A percentile compares a stretch with the other conserved stretches of the same genome.
Evolutionary conservation across 306 rosid species (phyloP).

Genomic region (Psophocarpus tetragonolobus): DNA sequence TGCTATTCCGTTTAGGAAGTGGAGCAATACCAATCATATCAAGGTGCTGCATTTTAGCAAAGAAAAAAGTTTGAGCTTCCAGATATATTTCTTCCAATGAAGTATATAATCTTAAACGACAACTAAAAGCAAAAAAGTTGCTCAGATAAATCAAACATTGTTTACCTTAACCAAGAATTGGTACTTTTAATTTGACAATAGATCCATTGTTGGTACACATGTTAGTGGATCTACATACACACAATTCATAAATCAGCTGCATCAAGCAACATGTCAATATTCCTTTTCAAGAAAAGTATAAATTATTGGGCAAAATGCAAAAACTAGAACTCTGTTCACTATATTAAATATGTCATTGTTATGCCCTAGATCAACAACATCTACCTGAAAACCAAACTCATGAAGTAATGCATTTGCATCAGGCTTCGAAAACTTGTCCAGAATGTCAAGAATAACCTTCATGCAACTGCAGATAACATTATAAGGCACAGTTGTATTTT

Average conservation of each 20-base stretch:
- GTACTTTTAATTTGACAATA: slow-evolving; percentile 75
- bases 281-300: slow-evolving; percentile 5
- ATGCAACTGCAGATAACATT: slow-evolving; percentile 72
- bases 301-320: neutral
- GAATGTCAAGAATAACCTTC: slow-evolving; percentile 88
- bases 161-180: slow-evolving; percentile 85
- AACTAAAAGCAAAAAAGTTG: slow-evolving; percentile 2
- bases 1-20: too few species aligned
- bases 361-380: slow-evolving; percentile 28
- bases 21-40: too few species aligned
- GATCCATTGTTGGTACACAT: slow-evolving; percentile 72
- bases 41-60: too few species aligned
- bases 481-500: slow-evolving; percentile 28
- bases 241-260: slow-evolving; percentile 88
- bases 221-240: slow-evolving; percentile 86
- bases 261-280: slow-evolving; percentile 30
- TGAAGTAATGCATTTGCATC: slow-evolving; percentile 83
- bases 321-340: neutral
- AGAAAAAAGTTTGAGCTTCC: too few species aligned
- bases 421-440: slow-evolving; percentile 86
- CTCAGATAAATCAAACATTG: slow-evolving; percentile 8
- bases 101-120: slow-evolving; percentile 24
- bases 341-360: neutral
- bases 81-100: neutral
- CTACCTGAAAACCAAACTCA: slow-evolving; percentile 97